Evolutionary conservation across 2,329 filamentous ascomycete species (phyloP), one percentile per base, ranked within the genome.

Genomic region (Pyricularia pennisetigena): DNA sequence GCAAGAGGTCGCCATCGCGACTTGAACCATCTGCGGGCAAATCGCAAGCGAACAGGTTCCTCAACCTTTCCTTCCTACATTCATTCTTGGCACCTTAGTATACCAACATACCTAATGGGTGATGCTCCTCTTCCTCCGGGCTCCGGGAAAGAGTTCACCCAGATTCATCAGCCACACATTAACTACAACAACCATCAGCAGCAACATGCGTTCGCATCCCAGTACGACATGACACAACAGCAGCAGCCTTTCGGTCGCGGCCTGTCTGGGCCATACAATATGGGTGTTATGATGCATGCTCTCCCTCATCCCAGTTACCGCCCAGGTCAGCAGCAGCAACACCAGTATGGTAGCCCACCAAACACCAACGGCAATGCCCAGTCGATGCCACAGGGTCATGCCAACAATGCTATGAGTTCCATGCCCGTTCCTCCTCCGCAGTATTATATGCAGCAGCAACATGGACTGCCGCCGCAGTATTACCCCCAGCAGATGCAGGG

Each of bases 371-470:
- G 81, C 68, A 78, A 74, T 5, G 57, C 41, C 23, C 66, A 67
- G 29, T 77, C 78, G 35, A 74, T 78, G 70, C 70, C 75, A n/a
- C 78, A 76, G 14, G 29, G 62, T 32, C 67, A 70, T 71, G 68
- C 61, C 68, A 67, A 70, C 68, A 29, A 29, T 5, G n/a, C 66
- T 24, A 78, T 82, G 72, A 70, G 63, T 29, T 70, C 77, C 23
- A 32, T 68, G 29, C 67, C 70, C 20, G 68, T 68, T 35, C 67
- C 82, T 41, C 68, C 82, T 5, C 54, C n/a, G n/a, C n/a, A 78
- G 28, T 86, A 82, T 70, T 86, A 85, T 70, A 70, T 82, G 67
- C 77, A 79, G 9, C 82, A 82, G 66, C 79, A 81, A 35, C 68
- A 76, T 5, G 79, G 81, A 20, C 72, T 82, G 63, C 72, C 79